A percentile compares a stretch with the other conserved stretches of the same genome.
phyloP scores from a whole-genome alignment of 2,329 filamentous ascomycete genomes.

The Phyllosticta citribraziliensis region DNA sequence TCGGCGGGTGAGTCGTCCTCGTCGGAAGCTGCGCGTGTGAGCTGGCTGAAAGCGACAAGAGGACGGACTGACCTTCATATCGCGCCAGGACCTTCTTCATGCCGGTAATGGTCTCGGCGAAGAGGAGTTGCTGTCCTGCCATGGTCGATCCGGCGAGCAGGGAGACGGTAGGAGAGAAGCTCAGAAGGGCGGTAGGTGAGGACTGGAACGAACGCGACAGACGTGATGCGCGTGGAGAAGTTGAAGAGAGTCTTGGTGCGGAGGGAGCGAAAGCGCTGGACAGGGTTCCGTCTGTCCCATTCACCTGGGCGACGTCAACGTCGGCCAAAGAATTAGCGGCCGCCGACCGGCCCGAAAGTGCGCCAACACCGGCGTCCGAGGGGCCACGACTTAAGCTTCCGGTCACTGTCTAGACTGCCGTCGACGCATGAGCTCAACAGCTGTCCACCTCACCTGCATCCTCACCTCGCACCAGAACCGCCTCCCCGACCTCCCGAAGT shows the following conservation, averaged over 20 bases:
- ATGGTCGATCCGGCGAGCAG: slow-evolving; percentile 15
- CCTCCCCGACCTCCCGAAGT: background rate
- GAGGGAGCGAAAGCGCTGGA: background rate
- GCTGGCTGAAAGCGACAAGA: background rate
- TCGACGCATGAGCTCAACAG: too few relatives aligned
- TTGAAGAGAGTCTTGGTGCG: slow-evolving; percentile 1
- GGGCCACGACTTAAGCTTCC: background rate
- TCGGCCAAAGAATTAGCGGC: too few relatives aligned
- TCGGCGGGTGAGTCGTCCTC: slow-evolving; percentile 58
- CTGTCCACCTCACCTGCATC: too few relatives aligned
- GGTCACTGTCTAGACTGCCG: background rate
- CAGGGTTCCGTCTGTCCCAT: too few relatives aligned
- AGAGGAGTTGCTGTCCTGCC: slow-evolving; percentile 31
- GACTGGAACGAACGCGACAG: background rate
- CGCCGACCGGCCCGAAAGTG: background rate
- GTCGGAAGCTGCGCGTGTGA: slow-evolving; percentile 50
- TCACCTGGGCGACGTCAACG: too few relatives aligned
- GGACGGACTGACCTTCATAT: slow-evolving; percentile 7
- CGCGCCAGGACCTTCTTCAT: slow-evolving; percentile 23
- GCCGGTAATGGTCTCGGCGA: slow-evolving; percentile 29
- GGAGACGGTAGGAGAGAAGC: background rate
- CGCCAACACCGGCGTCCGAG: background rate
- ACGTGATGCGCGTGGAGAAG: background rate
- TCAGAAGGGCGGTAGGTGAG: background rate
- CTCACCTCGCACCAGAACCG: too few relatives aligned